These are phyloP conservation scores for Fragaria iinumae DNA, from an alignment of 306 rosid genomes.

Conservation along the genomic window DNA sequence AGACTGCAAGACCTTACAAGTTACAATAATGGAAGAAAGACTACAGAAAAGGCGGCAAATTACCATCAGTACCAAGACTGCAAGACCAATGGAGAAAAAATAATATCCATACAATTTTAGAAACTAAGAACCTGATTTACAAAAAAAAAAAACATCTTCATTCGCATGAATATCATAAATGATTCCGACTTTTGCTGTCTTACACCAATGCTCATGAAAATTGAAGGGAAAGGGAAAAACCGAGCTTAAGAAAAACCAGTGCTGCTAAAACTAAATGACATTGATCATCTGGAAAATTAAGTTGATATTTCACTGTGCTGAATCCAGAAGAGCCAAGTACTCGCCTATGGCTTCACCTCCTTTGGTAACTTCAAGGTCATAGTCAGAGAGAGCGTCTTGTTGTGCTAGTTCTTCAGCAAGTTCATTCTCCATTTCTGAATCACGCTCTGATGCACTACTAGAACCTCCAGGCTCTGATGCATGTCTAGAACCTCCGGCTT, in stretches of 20 bases:
- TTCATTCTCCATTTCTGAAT: constrained; percentile 46
- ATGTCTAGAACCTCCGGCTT: constrained; percentile 21
- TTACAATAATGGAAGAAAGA: no score
- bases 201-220: background rate
- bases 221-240: background rate
- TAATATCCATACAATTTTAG: background rate
- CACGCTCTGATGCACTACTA: constrained; percentile 32
- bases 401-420: constrained; percentile 39
- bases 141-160: background rate
- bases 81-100: background rate
- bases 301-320: constrained; percentile 26
- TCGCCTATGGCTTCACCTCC: constrained; percentile 74
- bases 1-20: background rate
- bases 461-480: constrained; percentile 2
- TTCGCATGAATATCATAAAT: background rate
- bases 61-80: background rate
- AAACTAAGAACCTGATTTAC: background rate
- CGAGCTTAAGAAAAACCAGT: background rate
- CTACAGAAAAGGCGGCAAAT: no score
- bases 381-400: constrained; percentile 40
- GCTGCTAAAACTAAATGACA: background rate
- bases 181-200: background rate
- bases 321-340: constrained; percentile 62
- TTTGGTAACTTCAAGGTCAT: constrained; percentile 47
- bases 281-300: no score